These are phyloP conservation scores for Sechiopsis laciniata DNA, from an alignment of 306 rosid species.

Conservation along the genomic window DNA sequence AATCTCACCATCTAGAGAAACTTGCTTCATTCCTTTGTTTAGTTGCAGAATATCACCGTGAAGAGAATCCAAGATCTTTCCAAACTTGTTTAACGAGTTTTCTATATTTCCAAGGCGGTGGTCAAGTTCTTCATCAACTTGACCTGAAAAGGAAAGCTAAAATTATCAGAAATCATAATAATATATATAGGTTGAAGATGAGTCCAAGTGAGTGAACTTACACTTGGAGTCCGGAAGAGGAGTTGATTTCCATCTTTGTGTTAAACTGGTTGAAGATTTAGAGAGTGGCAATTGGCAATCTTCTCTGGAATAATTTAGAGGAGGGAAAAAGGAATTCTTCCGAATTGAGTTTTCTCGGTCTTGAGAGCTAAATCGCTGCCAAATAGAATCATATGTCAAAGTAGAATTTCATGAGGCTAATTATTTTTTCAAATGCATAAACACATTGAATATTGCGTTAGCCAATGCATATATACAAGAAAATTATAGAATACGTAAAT, in stretches of 20 bases:
- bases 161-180: conserved; percentile 19
- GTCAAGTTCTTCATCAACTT: conserved; percentile 73
- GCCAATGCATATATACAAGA: not conserved
- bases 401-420: not conserved
- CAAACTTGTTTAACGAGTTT: conserved; percentile 72
- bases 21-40: conserved; percentile 78
- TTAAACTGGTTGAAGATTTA: conserved; percentile 63
- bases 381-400: conserved; percentile 22
- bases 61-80: conserved; percentile 88
- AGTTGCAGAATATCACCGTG: conserved; percentile 78
- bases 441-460: not conserved
- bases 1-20: conserved; percentile 64
- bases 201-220: conserved; percentile 37
- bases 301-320: conserved; percentile 49
- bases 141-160: conserved; percentile 47
- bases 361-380: conserved; percentile 71
- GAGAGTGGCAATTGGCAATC: conserved; percentile 62
- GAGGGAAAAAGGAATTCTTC: conserved; percentile 58
- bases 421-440: not conserved
- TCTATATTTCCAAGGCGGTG: conserved; percentile 77
- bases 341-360: conserved; percentile 63
- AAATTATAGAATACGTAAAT: not conserved
- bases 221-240: conserved; percentile 53
- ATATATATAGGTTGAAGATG: conserved; percentile 3
- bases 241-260: conserved; percentile 64